A percentile compares a stretch with the other conserved stretches of the same genome.
These are phyloP conservation scores for Raffaelea arxii DNA, from an alignment of 2,329 filamentous ascomycete species.

Conservation along the genomic window DNA sequence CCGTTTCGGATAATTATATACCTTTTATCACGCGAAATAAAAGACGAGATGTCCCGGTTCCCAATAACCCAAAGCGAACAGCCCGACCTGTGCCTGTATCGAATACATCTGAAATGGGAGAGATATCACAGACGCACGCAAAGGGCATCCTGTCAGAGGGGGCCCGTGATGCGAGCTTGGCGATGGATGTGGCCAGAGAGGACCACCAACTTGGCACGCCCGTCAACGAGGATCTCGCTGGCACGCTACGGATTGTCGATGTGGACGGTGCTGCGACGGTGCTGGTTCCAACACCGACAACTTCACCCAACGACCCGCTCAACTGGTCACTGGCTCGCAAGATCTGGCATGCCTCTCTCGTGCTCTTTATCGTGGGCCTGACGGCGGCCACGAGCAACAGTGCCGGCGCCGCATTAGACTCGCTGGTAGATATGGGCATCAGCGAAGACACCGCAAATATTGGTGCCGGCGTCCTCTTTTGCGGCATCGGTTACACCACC, in stretches of 20 bases:
- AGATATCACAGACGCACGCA: no score
- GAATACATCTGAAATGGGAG: no score
- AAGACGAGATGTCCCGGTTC: no score
- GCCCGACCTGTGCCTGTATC: no score
- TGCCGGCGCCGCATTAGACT: background rate
- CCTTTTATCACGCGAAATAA: no score
- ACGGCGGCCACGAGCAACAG: slow-evolving; percentile 6
- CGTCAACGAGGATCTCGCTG: slow-evolving; percentile 4
- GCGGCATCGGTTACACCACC: slow-evolving; percentile 23
- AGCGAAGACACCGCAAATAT: slow-evolving; percentile 11
- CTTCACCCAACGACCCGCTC: slow-evolving; percentile 3
- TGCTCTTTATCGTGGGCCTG: slow-evolving; percentile 20
- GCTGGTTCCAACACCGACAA: slow-evolving; percentile 1
- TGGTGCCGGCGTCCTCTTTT: slow-evolving; percentile 23
- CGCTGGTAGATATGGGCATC: slow-evolving; percentile 14
- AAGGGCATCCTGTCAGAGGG: no score
- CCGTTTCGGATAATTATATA: no score
- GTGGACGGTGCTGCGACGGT: background rate
- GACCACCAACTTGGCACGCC: no score
- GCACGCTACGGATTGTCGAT: slow-evolving; percentile 1
- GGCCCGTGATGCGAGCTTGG: no score
- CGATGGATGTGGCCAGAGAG: background rate
- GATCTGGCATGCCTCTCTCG: slow-evolving; percentile 19
- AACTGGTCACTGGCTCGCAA: slow-evolving; percentile 24
- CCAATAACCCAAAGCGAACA: no score